Conservation (phyloP, 129 eudicot genomes). For the Cynara cardunculus region DNA sequence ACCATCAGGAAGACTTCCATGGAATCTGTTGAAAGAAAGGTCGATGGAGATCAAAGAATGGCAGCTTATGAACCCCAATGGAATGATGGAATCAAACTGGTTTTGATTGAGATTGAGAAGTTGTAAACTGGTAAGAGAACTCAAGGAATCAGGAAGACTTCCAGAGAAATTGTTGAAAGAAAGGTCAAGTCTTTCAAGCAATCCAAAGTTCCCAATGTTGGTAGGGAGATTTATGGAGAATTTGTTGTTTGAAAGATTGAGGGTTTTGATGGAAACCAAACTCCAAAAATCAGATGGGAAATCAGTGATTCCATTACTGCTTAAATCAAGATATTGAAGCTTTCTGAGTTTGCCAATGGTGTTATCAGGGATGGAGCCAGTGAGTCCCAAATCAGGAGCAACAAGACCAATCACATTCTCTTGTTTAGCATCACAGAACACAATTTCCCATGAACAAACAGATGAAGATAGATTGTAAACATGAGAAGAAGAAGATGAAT, state of each 20-base stretch:
- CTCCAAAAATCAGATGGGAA: slow-evolving; percentile 91
- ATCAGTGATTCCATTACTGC: slow-evolving; percentile 53
- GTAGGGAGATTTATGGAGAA: slow-evolving; percentile 54
- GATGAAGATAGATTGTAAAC: slow-evolving; percentile 50
- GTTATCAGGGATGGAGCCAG: slow-evolving; percentile 68
- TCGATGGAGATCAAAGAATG: slow-evolving; percentile 57
- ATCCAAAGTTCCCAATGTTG: slow-evolving; percentile 69
- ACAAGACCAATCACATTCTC: slow-evolving; percentile 59
- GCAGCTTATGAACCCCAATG: slow-evolving; percentile 56
- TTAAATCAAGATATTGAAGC: slow-evolving; percentile 71
- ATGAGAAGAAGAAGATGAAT: slow-evolving; percentile 31
- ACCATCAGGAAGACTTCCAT: slow-evolving; percentile 66
- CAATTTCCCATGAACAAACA: slow-evolving; percentile 73
- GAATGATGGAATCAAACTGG: slow-evolving; percentile 45
- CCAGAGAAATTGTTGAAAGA: slow-evolving; percentile 61
- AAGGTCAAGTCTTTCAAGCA: slow-evolving; percentile 66
- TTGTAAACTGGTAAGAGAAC: slow-evolving; percentile 51
- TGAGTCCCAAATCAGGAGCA: slow-evolving; percentile 55
- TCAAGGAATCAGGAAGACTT: slow-evolving; percentile 61
- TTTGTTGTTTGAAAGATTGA: slow-evolving; percentile 61
- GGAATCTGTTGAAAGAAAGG: slow-evolving; percentile 56
- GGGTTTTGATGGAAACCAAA: slow-evolving; percentile 55
- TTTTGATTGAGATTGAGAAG: slow-evolving; percentile 53
- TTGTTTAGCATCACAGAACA: slow-evolving; percentile 55
- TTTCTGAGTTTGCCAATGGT: slow-evolving; percentile 70